Percentiles rank a stretch among this genome's conserved stretches.
phyloP scores from a whole-genome alignment of 2,329 filamentous ascomycete genomes.

The Ascochyta rabiei region DNA sequence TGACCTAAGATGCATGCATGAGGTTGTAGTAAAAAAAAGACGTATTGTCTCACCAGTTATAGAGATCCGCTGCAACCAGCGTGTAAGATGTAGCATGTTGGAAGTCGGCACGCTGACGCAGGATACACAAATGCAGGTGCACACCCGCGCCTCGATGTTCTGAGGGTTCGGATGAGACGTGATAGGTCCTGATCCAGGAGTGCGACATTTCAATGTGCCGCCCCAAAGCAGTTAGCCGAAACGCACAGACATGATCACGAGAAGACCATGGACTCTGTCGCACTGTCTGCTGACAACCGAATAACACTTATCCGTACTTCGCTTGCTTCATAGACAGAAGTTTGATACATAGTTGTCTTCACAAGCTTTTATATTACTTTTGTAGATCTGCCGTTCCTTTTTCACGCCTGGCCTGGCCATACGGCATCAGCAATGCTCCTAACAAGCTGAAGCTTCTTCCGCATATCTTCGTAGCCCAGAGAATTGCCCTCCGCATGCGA shows the following conservation, averaged over 20 bases:
- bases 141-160: not conserved
- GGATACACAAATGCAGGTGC: too few relatives aligned
- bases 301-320: not conserved
- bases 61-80: not conserved
- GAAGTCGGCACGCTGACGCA: not conserved
- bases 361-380: not conserved
- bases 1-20: not conserved
- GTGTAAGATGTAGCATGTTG: not conserved
- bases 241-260: not conserved
- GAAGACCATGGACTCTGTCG: not conserved
- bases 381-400: not conserved
- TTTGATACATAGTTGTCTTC: not conserved
- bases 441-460: slow-evolving; percentile 73
- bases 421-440: slow-evolving; percentile 74
- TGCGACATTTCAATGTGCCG: not conserved
- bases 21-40: not conserved
- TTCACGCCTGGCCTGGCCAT: slow-evolving; percentile 64
- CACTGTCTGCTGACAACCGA: not conserved
- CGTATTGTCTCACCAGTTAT: not conserved
- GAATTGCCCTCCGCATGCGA: slow-evolving; percentile 76
- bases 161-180: not conserved
- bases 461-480: slow-evolving; percentile 72
- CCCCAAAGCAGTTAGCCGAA: not conserved
- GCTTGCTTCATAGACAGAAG: not conserved
- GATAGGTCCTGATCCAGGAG: not conserved